Conservation (phyloP, 2,329 filamentous ascomycete species). For the Colletotrichum viniferum region DNA sequence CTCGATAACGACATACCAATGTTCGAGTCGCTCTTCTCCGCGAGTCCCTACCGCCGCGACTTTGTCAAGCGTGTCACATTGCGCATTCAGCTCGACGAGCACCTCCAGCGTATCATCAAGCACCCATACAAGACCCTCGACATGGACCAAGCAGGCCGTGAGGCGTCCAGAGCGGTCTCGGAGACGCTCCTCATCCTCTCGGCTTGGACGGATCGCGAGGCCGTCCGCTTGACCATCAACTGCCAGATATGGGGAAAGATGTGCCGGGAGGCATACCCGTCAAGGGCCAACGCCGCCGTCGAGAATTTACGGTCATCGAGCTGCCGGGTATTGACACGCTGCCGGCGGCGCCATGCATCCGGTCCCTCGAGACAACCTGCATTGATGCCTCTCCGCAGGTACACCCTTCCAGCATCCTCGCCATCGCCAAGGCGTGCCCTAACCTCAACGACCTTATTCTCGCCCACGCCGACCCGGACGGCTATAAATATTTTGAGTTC, state of each 20-base stretch:
- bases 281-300: not conserved
- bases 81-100: not conserved
- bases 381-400: not conserved
- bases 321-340: not conserved
- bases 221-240: not conserved
- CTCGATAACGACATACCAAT: not conserved
- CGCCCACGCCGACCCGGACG: not conserved
- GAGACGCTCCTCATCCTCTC: not conserved
- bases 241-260: not conserved
- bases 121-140: not conserved
- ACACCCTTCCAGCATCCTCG: not conserved
- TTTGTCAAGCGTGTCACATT: not conserved
- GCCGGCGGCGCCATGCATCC: not conserved
- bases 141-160: not conserved
- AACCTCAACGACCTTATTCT: not conserved
- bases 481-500: not conserved
- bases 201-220: not conserved
- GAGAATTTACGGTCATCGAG: not conserved
- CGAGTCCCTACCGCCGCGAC: not conserved
- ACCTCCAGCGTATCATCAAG: not conserved
- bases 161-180: not conserved
- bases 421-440: not conserved
- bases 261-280: not conserved
- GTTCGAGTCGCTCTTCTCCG: not conserved
- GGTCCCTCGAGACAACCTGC: not conserved